phyloP scores from a whole-genome alignment of 495 filamentous ascomycete genomes.

The Parathielavia appendiculata region DNA sequence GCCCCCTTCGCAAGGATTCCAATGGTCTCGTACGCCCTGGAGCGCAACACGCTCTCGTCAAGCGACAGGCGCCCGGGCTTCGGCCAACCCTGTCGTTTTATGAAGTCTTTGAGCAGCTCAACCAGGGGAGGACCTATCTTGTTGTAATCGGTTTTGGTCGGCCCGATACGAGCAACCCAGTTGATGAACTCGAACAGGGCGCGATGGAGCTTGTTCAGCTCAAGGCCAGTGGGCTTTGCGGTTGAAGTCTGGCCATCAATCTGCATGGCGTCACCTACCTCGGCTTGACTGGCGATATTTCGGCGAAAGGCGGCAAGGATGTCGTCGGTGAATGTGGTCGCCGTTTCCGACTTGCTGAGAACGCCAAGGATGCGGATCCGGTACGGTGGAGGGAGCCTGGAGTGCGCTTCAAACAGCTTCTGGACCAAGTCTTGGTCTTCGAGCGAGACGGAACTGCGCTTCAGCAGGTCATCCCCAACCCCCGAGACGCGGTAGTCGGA shows the following conservation, averaged over 20 bases:
- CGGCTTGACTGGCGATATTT: slow-evolving; percentile 20
- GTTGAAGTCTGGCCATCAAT: slow-evolving; percentile 31
- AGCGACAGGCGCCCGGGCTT: slow-evolving; percentile 50
- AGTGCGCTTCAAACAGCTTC: slow-evolving; percentile 65
- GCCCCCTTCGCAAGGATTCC: slow-evolving; percentile 66
- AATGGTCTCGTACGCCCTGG: slow-evolving; percentile 76
- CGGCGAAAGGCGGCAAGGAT: slow-evolving; percentile 42
- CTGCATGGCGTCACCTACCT: slow-evolving; percentile 22
- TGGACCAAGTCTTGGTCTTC: slow-evolving; percentile 62
- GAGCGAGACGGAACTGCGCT: slow-evolving; percentile 63
- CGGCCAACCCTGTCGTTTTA: slow-evolving; percentile 81
- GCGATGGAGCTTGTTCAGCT: slow-evolving; percentile 53
- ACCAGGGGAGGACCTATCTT: slow-evolving; percentile 67
- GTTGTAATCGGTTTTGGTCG: slow-evolving; percentile 46
- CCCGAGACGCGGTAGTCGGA: slow-evolving; percentile 74
- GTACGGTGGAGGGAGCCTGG: slow-evolving; percentile 62
- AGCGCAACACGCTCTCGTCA: slow-evolving; percentile 61
- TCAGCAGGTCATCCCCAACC: slow-evolving; percentile 77
- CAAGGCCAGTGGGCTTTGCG: slow-evolving; percentile 22
- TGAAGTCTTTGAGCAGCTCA: slow-evolving; percentile 63
- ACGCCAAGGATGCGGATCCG: slow-evolving; percentile 68
- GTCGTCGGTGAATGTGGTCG: slow-evolving; percentile 57
- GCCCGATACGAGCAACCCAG: slow-evolving; percentile 76
- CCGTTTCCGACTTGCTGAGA: slow-evolving; percentile 67
- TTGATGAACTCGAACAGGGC: slow-evolving; percentile 86